A percentile compares a stretch with the other conserved stretches of the same genome.
These are phyloP conservation scores for Termitomyces sp. DNA, from an alignment of 768 basidiomycete genomes.

Conservation along the genomic window DNA sequence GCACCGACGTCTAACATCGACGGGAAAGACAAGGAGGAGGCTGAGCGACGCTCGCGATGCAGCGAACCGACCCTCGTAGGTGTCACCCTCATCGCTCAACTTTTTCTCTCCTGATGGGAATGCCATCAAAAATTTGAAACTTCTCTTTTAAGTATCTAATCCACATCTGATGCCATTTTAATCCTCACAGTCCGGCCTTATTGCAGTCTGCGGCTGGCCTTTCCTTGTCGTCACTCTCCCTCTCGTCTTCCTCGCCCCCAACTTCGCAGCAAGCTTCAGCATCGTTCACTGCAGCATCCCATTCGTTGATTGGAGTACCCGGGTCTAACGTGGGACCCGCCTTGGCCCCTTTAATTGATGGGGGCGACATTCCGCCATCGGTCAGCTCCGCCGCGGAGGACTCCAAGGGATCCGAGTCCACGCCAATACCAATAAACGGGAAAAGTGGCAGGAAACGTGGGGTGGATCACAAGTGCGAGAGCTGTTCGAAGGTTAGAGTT, in stretches of 20 bases:
- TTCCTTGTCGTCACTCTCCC: conserved; percentile 38
- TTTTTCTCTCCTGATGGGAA: conserved; percentile 10
- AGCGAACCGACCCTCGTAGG: conserved; percentile 67
- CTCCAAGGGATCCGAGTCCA: conserved; percentile 13
- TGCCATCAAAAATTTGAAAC: background rate
- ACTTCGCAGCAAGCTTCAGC: conserved; percentile 15
- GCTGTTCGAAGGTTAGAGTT: conserved; percentile 77
- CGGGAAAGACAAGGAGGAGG: conserved; percentile 63
- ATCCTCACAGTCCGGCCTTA: conserved; percentile 22
- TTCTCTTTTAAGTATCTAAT: conserved; percentile 1
- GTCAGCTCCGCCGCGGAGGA: conserved; percentile 9
- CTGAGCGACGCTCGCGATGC: conserved; percentile 80
- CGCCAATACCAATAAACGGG: conserved; percentile 31
- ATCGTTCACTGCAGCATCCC: conserved; percentile 19
- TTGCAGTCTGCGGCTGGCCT: conserved; percentile 28
- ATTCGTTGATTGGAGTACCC: conserved; percentile 16
- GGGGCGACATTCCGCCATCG: conserved; percentile 14
- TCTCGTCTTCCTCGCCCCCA: conserved; percentile 35
- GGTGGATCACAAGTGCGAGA: conserved; percentile 87
- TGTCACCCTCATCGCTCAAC: conserved; percentile 17
- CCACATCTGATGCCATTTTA: conserved; percentile 1
- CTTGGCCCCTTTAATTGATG: conserved; percentile 20
- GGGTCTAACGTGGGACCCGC: conserved; percentile 15
- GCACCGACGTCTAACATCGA: conserved; percentile 67
- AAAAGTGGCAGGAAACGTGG: conserved; percentile 71